A percentile compares a stretch with the other conserved stretches of the same genome.
These are phyloP conservation scores for Oxyria digyna DNA, from an alignment of 148 eudicot species.

Conservation along the genomic window DNA sequence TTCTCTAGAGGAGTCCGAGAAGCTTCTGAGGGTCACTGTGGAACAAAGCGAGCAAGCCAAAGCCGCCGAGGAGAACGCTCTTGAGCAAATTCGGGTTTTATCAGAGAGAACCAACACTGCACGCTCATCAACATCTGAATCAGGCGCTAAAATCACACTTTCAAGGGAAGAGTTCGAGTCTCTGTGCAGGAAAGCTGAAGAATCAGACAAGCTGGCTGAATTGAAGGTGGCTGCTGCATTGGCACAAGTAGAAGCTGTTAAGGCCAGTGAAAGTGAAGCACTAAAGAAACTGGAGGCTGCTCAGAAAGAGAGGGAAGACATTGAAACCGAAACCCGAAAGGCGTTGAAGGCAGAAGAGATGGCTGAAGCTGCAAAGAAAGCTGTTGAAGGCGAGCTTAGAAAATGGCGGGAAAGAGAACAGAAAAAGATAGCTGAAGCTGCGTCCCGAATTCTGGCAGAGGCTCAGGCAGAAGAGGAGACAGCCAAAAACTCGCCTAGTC, in stretches of 20 bases:
- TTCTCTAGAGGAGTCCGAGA: slow-evolving; percentile 38
- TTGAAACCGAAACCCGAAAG: slow-evolving; percentile 50
- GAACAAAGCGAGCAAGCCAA: slow-evolving; percentile 49
- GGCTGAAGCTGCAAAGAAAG: slow-evolving; percentile 81
- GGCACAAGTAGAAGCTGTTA: slow-evolving; percentile 63
- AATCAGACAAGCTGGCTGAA: slow-evolving; percentile 39
- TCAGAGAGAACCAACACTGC: slow-evolving; percentile 44
- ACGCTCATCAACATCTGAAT: slow-evolving; percentile 59
- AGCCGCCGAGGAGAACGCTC: slow-evolving; percentile 32
- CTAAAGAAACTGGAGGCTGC: slow-evolving; percentile 48
- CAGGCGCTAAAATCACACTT: slow-evolving; percentile 42
- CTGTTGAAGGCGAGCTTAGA: slow-evolving; percentile 82
- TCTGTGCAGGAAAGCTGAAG: slow-evolving; percentile 49
- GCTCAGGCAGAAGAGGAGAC: slow-evolving; percentile 16
- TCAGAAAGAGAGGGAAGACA: slow-evolving; percentile 59
- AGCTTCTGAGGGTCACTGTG: slow-evolving; percentile 29
- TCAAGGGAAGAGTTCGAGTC: slow-evolving; percentile 62
- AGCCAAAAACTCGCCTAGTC: slow-evolving; percentile 34
- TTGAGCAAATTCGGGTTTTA: slow-evolving; percentile 26
- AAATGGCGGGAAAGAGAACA: slow-evolving; percentile 76
- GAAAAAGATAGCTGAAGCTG: slow-evolving; percentile 75
- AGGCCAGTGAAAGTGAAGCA: slow-evolving; percentile 84
- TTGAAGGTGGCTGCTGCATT: slow-evolving; percentile 42
- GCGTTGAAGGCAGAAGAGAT: slow-evolving; percentile 64
- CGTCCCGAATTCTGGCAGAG: slow-evolving; percentile 58